Conservation (phyloP, 306 rosid genomes). For the Potentilla sterilis region DNA sequence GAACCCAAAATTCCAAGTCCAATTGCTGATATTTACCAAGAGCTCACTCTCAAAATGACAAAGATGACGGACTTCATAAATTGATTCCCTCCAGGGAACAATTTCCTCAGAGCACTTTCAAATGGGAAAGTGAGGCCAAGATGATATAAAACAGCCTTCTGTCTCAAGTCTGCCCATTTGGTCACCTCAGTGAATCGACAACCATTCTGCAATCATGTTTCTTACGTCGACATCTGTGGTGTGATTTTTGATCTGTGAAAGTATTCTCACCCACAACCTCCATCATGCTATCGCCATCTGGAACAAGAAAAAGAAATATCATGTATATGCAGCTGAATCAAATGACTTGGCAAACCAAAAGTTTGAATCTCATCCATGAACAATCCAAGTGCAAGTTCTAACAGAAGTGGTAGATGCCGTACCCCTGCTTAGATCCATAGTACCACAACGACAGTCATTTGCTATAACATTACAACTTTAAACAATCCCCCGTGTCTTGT, state of each 20-base stretch:
- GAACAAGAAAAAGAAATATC: conserved; percentile 21
- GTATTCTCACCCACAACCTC: conserved; percentile 93
- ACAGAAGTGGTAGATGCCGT: background rate
- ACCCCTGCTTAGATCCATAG: background rate
- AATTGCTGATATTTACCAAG: background rate
- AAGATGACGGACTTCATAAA: background rate
- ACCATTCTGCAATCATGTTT: conserved; percentile 89
- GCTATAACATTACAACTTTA: background rate
- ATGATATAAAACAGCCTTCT: background rate
- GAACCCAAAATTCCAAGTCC: conserved; percentile 3
- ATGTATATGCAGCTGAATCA: conserved; percentile 19
- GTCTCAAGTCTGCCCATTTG: background rate
- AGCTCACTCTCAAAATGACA: background rate
- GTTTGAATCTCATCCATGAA: conserved; percentile 12
- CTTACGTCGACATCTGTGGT: conserved; percentile 90
- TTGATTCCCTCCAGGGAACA: background rate
- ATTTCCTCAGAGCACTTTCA: background rate
- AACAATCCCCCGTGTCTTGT: background rate
- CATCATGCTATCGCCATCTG: conserved; percentile 62
- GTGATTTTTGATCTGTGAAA: conserved; percentile 76
- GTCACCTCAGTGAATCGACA: conserved; percentile 61
- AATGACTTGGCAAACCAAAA: conserved; percentile 19
- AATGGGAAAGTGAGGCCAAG: background rate
- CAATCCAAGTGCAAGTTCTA: background rate
- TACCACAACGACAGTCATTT: background rate